Conservation (phyloP, 371 early-diverging fungal genomes). For the Haplosporangium sp. region DNA sequence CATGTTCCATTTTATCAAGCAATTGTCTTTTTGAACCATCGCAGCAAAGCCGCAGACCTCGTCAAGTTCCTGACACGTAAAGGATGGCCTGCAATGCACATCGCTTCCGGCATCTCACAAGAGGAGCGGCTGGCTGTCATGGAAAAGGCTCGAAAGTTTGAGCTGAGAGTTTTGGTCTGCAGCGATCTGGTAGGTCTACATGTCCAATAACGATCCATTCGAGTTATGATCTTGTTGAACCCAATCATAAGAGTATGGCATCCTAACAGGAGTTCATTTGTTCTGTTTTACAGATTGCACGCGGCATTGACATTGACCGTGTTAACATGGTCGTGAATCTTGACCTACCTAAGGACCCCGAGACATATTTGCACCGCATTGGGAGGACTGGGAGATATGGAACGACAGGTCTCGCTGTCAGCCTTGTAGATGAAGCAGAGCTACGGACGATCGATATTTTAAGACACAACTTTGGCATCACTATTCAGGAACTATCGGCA, state of each 20-base stretch:
- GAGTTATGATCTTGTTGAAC: background rate
- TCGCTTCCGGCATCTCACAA: constrained; percentile 64
- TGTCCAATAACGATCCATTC: background rate
- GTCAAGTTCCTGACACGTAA: constrained; percentile 64
- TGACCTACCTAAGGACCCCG: constrained; percentile 69
- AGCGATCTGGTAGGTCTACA: constrained; percentile 72
- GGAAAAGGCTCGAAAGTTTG: constrained; percentile 72
- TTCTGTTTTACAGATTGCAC: constrained; percentile 54
- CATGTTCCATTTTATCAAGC: constrained; percentile 73
- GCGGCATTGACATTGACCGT: constrained; percentile 74
- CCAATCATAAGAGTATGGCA: background rate
- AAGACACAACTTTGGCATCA: constrained; percentile 34
- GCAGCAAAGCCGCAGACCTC: constrained; percentile 64
- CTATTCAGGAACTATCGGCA: constrained; percentile 29
- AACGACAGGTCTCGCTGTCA: constrained; percentile 56
- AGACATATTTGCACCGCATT: constrained; percentile 75
- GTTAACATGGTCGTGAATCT: constrained; percentile 74
- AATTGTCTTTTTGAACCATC: constrained; percentile 72
- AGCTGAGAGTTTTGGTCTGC: constrained; percentile 78
- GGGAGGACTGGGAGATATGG: constrained; percentile 82
- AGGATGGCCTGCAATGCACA: constrained; percentile 70
- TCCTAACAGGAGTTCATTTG: background rate
- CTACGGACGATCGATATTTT: constrained; percentile 45
- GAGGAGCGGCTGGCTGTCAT: constrained; percentile 71
- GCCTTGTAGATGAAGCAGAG: constrained; percentile 55